Conservation (phyloP, 805 yeast species). For the Hyphopichia homilentoma region DNA sequence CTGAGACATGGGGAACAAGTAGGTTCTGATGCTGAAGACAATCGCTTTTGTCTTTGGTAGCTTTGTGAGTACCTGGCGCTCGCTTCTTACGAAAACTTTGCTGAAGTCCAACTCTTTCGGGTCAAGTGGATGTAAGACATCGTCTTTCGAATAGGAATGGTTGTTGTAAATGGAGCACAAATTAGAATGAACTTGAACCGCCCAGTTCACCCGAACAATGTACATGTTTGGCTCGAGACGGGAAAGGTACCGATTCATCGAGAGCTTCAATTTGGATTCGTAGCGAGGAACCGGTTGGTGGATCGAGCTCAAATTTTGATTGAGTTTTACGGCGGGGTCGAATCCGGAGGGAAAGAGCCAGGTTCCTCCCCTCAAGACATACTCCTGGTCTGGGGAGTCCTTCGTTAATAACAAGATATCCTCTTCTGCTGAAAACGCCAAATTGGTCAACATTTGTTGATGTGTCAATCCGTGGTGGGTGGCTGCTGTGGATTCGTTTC, state of each 20-base stretch:
- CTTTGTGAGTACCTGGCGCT: conserved; percentile 37
- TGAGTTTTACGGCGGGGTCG: conserved; percentile 33
- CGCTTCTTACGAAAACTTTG: conserved; percentile 42
- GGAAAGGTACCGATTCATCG: conserved; percentile 40
- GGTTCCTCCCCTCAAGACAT: conserved; percentile 39
- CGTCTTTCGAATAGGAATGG: conserved; percentile 27
- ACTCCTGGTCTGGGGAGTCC: conserved; percentile 31
- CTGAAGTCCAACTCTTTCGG: conserved; percentile 35
- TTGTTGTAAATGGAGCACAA: conserved; percentile 36
- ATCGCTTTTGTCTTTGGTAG: conserved; percentile 37
- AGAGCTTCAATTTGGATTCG: conserved; percentile 31
- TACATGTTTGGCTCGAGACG: conserved; percentile 33
- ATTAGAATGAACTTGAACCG: conserved; percentile 34
- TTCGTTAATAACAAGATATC: conserved; percentile 37
- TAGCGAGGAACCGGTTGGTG: conserved; percentile 44
- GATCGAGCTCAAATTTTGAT: conserved; percentile 32
- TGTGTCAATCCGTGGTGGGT: conserved; percentile 34
- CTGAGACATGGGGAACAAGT: conserved; percentile 32
- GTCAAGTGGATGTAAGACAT: conserved; percentile 20
- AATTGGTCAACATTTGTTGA: conserved; percentile 31
- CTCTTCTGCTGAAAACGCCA: conserved; percentile 33
- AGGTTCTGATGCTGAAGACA: conserved; percentile 39
- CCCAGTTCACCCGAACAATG: conserved; percentile 38
- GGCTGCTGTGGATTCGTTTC: too few species aligned
- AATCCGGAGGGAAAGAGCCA: conserved; percentile 46